Evolutionary conservation across 2,329 filamentous ascomycete genomes (phyloP).

Genomic region (Aspergillus pseudoglaucus): DNA sequence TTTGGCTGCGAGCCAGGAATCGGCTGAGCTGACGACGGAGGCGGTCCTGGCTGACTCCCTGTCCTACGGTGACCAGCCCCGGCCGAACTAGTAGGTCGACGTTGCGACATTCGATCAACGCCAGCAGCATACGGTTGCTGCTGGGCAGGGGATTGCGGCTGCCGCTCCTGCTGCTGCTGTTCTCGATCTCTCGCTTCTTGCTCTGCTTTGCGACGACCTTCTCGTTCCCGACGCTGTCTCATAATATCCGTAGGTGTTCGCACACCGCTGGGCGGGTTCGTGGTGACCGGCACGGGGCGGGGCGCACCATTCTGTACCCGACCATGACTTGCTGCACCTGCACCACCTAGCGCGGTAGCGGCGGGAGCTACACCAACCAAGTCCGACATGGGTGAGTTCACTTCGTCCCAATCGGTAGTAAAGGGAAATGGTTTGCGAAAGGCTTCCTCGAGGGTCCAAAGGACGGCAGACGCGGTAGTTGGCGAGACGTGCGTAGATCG

Average conservation of each 20-base stretch:
- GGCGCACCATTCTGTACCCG: conserved; percentile 53
- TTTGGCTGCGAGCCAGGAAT: conserved; percentile 20
- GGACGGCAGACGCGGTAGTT: conserved; percentile 80
- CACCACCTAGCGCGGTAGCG: conserved; percentile 4
- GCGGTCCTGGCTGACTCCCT: conserved; percentile 9
- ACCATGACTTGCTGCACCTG: conserved; percentile 44
- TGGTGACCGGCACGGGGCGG: conserved; percentile 49
- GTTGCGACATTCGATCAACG: not conserved
- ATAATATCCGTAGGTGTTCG: conserved; percentile 86
- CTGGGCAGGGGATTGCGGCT: conserved; percentile 11
- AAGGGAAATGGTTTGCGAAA: conserved; percentile 76
- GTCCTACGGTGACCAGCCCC: not conserved
- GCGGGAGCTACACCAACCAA: conserved; percentile 56
- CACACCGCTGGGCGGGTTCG: conserved; percentile 53
- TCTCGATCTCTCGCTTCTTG: conserved; percentile 55
- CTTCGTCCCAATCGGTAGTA: conserved; percentile 76
- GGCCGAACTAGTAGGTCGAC: not conserved
- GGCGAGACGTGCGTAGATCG: conserved; percentile 62
- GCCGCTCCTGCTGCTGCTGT: conserved; percentile 33
- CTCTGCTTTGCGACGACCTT: conserved; percentile 63
- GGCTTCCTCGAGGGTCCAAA: conserved; percentile 86
- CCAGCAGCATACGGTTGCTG: conserved; percentile 7
- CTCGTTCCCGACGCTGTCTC: conserved; percentile 73
- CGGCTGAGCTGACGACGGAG: conserved; percentile 14
- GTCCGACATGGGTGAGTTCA: conserved; percentile 89